Base-by-base conservation (phyloP, 83 land plant species). In the Picea engelmannii region DNA sequence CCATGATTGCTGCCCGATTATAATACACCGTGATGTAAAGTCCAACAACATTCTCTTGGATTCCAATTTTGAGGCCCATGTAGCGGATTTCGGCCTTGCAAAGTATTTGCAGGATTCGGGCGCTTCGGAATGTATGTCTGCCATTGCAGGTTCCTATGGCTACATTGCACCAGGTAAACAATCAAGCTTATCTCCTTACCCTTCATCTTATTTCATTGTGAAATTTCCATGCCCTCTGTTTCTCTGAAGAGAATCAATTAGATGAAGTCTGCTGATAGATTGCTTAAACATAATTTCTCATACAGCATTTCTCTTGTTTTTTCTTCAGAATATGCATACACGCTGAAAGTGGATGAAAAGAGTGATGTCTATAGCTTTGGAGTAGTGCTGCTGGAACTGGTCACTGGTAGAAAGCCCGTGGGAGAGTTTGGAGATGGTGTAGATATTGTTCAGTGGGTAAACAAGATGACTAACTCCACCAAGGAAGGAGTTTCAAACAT, bases 101-200 rank as follows among this genome's bases (percentile, higher is more conserved):
- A 92, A 92, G 85, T 90, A 88, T 86, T 62, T 92, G 62, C 80
- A 88, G 61, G 91, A 79, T 44, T 85, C 80, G 13, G 87, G 83
- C 20, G 82, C 92, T 55, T 84, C 92, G 4, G 82, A 92, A 76
- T 83, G 83, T 83, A 92, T 92, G 94, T 92, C 92, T 18, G 90
- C 91, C 38, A 83, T 92, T 70, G 89, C 91, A 11, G 91, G 94
- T 2, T 92, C 94, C 20, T 92, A 92, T 79, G 89, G 94, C 83
- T 92, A 92, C 92, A 92, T 92, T 63, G 91, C 94, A 20, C 94
- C 92, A 58, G 91, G 94, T 89, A 85, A 20, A 44, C 21, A 61
- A 27, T 70, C 5, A 20, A 12, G 13, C 25, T 24, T 58, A 40
- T 49, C n/a, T 44, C 44, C 47, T n/a, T 31, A 47, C 66, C 27